Evolutionary conservation across 208 protist species (phyloP), one percentile per base, ranked within the genome.

Genomic region (Leishmania aethiopica): DNA sequence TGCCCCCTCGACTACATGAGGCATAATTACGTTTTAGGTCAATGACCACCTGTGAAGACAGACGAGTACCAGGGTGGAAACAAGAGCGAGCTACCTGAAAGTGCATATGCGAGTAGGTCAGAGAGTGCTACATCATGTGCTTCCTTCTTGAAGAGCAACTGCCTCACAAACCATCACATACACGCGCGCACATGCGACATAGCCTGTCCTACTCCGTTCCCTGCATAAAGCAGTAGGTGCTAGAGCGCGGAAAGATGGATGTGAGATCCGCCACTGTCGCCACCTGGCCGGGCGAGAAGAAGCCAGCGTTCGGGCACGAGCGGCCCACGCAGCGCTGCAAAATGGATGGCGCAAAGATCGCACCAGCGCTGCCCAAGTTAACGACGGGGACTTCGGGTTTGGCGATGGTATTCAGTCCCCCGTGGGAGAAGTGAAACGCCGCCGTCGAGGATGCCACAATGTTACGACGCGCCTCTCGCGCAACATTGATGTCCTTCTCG

Each of bases 371-470:
- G 47, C 93, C 94, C 55, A 97, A 88, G 49, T 78, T 92, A 17
- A 95, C 74, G 40, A 92, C 55, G 2, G 92, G 88, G 22, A 92
- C 86, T 35, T 96, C 93, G 1, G 92, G 92, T 60, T 85, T 84
- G 3, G 91, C 94, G 3, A 94, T 73, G 22, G 87, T 87, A 83
- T 97, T 97, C 72, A 97, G 88, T 0, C 91, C 90, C n/a, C 84
- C 82, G 85, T 96, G 91, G 3, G 94, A 97, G 77, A 95, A 97
- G 85, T 97, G 94, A 45, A 97, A 88, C 0, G 86, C 92, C 2
- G 90, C 91, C 17, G 86, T 85, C 11, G 88, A 92, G 19, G 94
- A 96, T 25, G 88, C 92, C 11, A 95, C 87, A 35, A 96, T 89
- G 76, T 90, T 94, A 72, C 86, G 85, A 19, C 92, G 86, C 15